Base-by-base conservation (phyloP, 176 grass and related monocot genomes). In the Alopecurus myosuroides region DNA sequence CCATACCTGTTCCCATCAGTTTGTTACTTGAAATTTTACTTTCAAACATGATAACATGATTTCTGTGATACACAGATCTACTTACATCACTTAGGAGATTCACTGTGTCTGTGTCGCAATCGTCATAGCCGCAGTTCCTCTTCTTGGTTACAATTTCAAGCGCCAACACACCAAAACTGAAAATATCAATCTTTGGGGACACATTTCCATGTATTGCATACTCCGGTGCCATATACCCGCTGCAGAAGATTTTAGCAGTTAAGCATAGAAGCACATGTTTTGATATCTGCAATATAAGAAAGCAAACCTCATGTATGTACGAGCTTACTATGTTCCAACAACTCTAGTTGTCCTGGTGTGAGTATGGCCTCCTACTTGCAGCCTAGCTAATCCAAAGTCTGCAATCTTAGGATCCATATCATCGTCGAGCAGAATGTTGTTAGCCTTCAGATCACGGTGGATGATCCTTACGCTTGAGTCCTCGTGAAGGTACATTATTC, bases 151-250 rank as follows among this genome's bases (percentile, higher is more conserved):
- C 28, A 23, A 89, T 92, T 78, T 92, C 90, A 37, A 92, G 83
- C 4, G 75, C 44, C 58, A 92, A 50, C 6, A 92, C 86, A 3
- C 86, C 86, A 76, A 92, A 92, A 69, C 90, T 92, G 58, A 88
- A 92, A 53, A 83, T 70, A 49, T 92, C 90, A 1, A 85, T 82
- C 72, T 89, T 92, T 55, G 71, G 76, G 0, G 90, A 92, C 30
- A 92, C 76, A 48, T 46, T 17, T 33, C 83, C 83, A 0, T 79
- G 34, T 34, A 67, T 42, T 6, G 19, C 90, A 40, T 92, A 89
- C 72, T 92, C 86, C 6, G 86, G 77, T 0, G 85, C 35, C 89
- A 88, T 91, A 10, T 91, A 88, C 13, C 89, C 76, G 14, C 81
- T 91, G 76, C 31, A 75, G 1, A 58, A 41, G 17, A 82, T 70